phyloP scores from a whole-genome alignment of 495 filamentous ascomycete genomes.

The Lepidopterella palustris region DNA sequence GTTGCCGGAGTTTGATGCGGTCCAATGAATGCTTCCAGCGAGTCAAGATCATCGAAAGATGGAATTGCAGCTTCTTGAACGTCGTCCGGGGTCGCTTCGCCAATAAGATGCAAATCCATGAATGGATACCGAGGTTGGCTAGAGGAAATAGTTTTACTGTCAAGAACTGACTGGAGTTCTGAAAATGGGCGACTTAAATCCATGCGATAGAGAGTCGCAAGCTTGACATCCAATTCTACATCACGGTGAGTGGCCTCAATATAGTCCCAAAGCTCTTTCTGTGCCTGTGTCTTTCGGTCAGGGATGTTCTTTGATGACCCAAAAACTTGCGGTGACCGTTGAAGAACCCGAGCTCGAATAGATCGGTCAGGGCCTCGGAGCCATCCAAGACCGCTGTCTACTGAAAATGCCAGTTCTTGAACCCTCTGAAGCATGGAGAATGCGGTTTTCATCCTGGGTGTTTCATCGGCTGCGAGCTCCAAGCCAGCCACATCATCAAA shows the following conservation, averaged over 20 bases:
- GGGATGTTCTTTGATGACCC: conserved; percentile 15
- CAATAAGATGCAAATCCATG: conserved; percentile 17
- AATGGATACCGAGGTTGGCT: conserved; percentile 12
- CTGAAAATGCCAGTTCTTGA: conserved; percentile 47
- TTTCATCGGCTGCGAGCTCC: conserved; percentile 49
- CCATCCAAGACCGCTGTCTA: conserved; percentile 54
- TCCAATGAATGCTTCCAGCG: conserved; percentile 3
- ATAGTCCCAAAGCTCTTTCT: conserved; percentile 31
- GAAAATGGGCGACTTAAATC: background rate
- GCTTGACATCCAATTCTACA: conserved; percentile 16
- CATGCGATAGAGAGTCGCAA: conserved; percentile 22
- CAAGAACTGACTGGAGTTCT: background rate
- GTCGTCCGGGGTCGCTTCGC: conserved; percentile 5
- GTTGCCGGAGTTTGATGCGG: background rate
- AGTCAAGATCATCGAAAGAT: conserved; percentile 13
- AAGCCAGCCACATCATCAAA: conserved; percentile 44
- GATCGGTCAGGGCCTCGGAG: conserved; percentile 42
- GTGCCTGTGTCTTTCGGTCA: conserved; percentile 27
- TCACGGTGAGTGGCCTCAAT: conserved; percentile 21
- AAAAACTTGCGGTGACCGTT: conserved; percentile 30
- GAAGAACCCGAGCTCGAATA: conserved; percentile 25
- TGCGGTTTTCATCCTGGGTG: conserved; percentile 43
- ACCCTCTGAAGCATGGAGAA: conserved; percentile 41
- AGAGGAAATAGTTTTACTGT: background rate
- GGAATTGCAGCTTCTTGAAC: conserved; percentile 6